These are phyloP conservation scores for Scorias spongiosa DNA, from an alignment of 2,329 filamentous ascomycete genomes.

Conservation along the genomic window DNA sequence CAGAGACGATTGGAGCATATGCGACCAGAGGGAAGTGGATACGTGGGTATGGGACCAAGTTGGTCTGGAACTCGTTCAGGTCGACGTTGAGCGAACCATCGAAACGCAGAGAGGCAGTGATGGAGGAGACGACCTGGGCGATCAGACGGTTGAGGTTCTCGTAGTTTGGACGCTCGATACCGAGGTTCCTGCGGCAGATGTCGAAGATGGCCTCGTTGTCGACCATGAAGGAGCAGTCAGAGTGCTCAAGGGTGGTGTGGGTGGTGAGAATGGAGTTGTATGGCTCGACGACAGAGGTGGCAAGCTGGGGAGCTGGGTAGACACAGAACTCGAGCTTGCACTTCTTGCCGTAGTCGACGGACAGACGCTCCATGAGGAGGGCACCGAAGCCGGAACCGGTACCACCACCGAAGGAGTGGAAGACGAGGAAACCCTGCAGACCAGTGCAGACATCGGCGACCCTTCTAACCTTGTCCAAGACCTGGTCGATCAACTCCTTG, in stretches of 20 bases:
- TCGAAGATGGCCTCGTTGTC: conserved; percentile 99
- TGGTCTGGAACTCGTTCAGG: conserved; percentile 99
- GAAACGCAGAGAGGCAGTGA: conserved; percentile 95
- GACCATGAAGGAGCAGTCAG: conserved; percentile 99
- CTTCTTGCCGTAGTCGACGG: conserved; percentile 99
- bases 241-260: conserved; percentile 98
- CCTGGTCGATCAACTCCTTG: conserved; percentile 97
- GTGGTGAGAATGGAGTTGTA: conserved; percentile 99
- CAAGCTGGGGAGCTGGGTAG: conserved; percentile 93
- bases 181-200: conserved; percentile 95
- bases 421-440: conserved; percentile 97
- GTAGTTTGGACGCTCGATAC: conserved; percentile 92
- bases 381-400: conserved; percentile 98
- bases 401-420: conserved; percentile 99
- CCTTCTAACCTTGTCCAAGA: conserved; percentile 92
- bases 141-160: conserved; percentile 99
- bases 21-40: conserved; percentile 99
- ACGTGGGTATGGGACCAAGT: conserved; percentile 94
- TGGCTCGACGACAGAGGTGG: conserved; percentile 94
- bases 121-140: conserved; percentile 96
- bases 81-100: conserved; percentile 98
- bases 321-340: conserved; percentile 99
- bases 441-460: conserved; percentile 96
- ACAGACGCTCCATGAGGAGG: conserved; percentile 95
- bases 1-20: conserved; percentile 86